Conservation (phyloP, 768 basidiomycete species). For the Phylloporus rhodoxanthus region DNA sequence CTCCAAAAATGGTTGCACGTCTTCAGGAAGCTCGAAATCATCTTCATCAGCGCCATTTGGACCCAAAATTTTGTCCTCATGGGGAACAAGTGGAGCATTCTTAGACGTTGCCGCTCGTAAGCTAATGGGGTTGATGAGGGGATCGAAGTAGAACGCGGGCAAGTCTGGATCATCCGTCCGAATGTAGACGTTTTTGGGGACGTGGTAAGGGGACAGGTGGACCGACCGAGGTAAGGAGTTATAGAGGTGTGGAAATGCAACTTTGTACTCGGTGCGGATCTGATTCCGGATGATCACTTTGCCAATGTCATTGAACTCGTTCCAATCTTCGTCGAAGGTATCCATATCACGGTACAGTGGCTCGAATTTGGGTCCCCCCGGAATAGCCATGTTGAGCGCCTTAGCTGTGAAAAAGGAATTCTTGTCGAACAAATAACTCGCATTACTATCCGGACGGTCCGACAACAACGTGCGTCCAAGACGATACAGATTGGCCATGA, state of each 20-base stretch:
- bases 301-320: constrained; percentile 99
- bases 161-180: constrained; percentile 99
- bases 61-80: constrained; percentile 92
- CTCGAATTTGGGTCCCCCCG: constrained; percentile 98
- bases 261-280: constrained; percentile 98
- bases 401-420: constrained; percentile 98
- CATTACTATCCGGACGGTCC: constrained; percentile 86
- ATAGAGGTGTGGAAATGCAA: constrained; percentile 97
- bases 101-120: constrained; percentile 81
- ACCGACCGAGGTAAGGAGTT: constrained; percentile 97
- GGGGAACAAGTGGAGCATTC: constrained; percentile 74
- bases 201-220: constrained; percentile 85
- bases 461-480: constrained; percentile 90
- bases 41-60: constrained; percentile 81
- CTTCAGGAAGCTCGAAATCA: constrained; percentile 79
- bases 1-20: constrained; percentile 72
- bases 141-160: constrained; percentile 98
- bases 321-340: constrained; percentile 97
- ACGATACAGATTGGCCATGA: constrained; percentile 96
- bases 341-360: constrained; percentile 97
- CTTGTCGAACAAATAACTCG: constrained; percentile 94
- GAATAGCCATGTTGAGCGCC: constrained; percentile 93
- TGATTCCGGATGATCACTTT: constrained; percentile 99
- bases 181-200: constrained; percentile 96
- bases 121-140: constrained; percentile 96